Conservation (phyloP, 1,284 basidiomycete species). For the Kwoniella shivajii region DNA sequence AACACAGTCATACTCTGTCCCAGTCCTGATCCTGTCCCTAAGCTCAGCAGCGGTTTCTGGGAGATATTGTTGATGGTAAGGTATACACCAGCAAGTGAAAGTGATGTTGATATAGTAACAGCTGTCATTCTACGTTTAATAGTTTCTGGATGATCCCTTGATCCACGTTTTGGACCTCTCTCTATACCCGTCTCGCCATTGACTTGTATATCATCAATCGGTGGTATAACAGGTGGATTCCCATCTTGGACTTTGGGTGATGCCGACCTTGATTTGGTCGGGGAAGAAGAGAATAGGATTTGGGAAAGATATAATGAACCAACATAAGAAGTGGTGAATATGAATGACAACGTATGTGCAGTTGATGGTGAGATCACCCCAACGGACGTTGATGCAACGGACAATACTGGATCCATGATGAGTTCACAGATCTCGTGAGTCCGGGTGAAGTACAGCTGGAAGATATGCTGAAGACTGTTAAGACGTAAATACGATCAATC, state of each 20-base stretch:
- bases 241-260: neutral
- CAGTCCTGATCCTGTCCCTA: conserved; percentile 5
- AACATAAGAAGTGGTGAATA: conserved; percentile 56
- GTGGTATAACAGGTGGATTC: conserved; percentile 12
- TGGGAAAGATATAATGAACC: conserved; percentile 56
- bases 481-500: no score
- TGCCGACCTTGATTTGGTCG: conserved; percentile 7
- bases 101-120: conserved; percentile 41
- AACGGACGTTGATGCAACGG: conserved; percentile 24
- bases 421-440: neutral
- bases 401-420: conserved; percentile 25
- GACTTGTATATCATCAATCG: conserved; percentile 7
- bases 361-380: conserved; percentile 28
- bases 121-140: conserved; percentile 50
- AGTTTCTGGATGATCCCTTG: conserved; percentile 52
- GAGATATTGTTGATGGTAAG: conserved; percentile 27
- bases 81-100: conserved; percentile 37
- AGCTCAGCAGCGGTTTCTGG: no score
- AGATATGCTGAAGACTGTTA: no score
- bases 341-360: conserved; percentile 42
- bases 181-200: conserved; percentile 15
- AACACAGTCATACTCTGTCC: conserved; percentile 35
- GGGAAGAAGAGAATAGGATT: conserved; percentile 18
- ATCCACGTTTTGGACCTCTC: conserved; percentile 25
- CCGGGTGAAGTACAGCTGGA: no score